Evolutionary conservation across 768 basidiomycete genomes (phyloP), one percentile per base, ranked within the genome.

Genomic region (Suillus lakei): DNA sequence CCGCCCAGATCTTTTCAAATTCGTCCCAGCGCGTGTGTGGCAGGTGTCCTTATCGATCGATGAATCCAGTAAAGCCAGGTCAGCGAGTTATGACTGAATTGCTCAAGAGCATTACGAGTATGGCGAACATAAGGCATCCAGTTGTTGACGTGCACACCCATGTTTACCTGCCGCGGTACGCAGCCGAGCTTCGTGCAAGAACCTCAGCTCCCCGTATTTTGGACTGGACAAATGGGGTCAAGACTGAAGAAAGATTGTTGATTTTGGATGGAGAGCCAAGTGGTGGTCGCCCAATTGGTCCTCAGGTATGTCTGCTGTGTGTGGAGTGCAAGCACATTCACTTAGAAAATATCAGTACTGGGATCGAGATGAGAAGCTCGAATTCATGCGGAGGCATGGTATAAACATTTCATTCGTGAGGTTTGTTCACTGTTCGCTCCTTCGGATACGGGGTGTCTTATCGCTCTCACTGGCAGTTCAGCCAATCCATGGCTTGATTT

Each of bases 401-500:
- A 95, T 95, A 48, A 87, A 92, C 74, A 78, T 93, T 50, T 93
- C 91, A 21, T 84, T 94, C 36, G 89, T 93, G 63, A 92, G 91
- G 91, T 90, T 63, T 26, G 73, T 56, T 15, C 9, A n/a, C n/a
- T n/a, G 30, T 30, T 38, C 32, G 23, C 50, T 62, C 68, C 56
- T 66, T 36, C 39, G 23, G 61, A 55, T 32, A 43, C 66, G 15
- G 46, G 30, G 58, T 74, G 62, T 78, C 67, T 26, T 28, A 59
- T 39, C 41, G 10, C 56, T 28, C 23, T 64, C 50, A 39, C 41
- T 62, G 60, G 53, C 69, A 93, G 93, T 74, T 86, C 91, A 30
- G 94, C 94, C 32, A 96, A 96, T 72, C 95, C 94, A 10, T 96
- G 94, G 94, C 85, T 96, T 41, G 95, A 96, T 76, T 96, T 95